Percentiles rank a stretch among this genome's conserved stretches.
These are phyloP conservation scores for Fagopyrum esculentum DNA, from an alignment of 148 eudicot species.

Conservation along the genomic window DNA sequence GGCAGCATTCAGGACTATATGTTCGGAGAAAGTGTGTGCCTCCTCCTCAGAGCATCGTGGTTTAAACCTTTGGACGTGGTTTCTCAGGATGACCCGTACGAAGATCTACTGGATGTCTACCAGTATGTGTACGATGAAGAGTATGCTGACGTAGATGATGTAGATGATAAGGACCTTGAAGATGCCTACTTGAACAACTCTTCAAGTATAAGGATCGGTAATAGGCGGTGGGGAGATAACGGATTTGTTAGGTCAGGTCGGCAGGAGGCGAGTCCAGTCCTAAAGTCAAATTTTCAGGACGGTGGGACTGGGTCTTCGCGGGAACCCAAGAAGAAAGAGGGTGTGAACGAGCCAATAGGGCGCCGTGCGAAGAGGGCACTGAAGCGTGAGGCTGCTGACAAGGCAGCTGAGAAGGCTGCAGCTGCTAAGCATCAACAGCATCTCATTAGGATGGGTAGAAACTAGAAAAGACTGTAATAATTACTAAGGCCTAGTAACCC, in stretches of 20 bases:
- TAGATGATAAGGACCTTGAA: constrained; percentile 43
- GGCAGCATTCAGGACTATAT: constrained; percentile 62
- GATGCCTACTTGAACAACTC: constrained; percentile 48
- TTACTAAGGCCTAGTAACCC: neutral
- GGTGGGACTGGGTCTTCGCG: constrained; percentile 55
- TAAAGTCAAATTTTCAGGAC: constrained; percentile 28
- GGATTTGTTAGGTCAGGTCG: constrained; percentile 72
- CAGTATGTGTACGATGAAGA: constrained; percentile 39
- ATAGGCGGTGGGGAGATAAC: constrained; percentile 83
- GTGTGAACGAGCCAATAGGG: constrained; percentile 44
- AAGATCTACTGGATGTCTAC: constrained; percentile 4
- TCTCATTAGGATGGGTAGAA: constrained; percentile 61
- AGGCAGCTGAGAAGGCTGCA: constrained; percentile 88
- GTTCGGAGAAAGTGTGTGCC: constrained; percentile 81
- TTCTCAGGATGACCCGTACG: constrained; percentile 26
- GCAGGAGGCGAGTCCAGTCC: constrained; percentile 72
- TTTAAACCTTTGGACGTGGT: constrained; percentile 62
- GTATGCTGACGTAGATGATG: constrained; percentile 25
- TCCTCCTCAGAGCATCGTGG: constrained; percentile 79
- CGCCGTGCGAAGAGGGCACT: constrained; percentile 83
- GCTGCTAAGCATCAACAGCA: constrained; percentile 77
- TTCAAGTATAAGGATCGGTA: constrained; percentile 55
- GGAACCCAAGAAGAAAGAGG: constrained; percentile 56
- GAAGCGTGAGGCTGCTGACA: constrained; percentile 86
- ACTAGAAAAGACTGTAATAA: constrained; percentile 17